Base-by-base conservation (phyloP, 202 grass and related monocot species). In the Zizania palustris region DNA sequence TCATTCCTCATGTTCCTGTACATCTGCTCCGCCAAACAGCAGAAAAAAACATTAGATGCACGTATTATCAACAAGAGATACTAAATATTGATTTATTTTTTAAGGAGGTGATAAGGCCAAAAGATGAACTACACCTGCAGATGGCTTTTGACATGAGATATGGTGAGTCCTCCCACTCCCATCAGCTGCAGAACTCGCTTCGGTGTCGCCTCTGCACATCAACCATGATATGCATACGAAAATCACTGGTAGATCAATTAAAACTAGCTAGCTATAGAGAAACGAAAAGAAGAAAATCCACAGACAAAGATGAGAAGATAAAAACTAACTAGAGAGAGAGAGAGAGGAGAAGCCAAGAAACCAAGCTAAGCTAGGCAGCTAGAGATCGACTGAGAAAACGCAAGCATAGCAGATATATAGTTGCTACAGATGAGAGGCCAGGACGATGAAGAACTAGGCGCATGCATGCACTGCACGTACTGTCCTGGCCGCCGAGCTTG, bases 1-100 rank as follows among this genome's bases (percentile, higher is more conserved):
- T 94, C 91, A 74, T 81, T 94, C 75, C 85, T 97, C 95, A 92
- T 90, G 85, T 93, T 94, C 56, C 95, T 94, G 81, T 94, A 97
- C 95, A 94, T 85, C 95, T 97, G 89, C 46, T 87, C 45, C n/a
- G n/a, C n/a, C 69, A 49, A 71, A 92, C n/a, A 49, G 45, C 22
- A 56, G 11, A 5, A 48, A 40, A 42, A 5, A 58, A 40, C 20
- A 45, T 57, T 9, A 50, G 3, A n/a, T n/a, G n/a, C n/a, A n/a
- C n/a, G n/a, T 28, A 28, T 28, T 28, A 28, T 28, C 28, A 28
- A 28, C 2, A 28, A 28, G 28, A 28, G 28, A 28, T 28, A n/a
- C 28, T 28, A 28, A 28, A 28, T 28, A 28, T 28, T 28, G 28
- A 28, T 28, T 28, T 28, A 28, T 28, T 28, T 28, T 28, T 28